Evolutionary conservation across 208 protist genomes (phyloP).

Genomic region (Trichomonas vaginalis): DNA sequence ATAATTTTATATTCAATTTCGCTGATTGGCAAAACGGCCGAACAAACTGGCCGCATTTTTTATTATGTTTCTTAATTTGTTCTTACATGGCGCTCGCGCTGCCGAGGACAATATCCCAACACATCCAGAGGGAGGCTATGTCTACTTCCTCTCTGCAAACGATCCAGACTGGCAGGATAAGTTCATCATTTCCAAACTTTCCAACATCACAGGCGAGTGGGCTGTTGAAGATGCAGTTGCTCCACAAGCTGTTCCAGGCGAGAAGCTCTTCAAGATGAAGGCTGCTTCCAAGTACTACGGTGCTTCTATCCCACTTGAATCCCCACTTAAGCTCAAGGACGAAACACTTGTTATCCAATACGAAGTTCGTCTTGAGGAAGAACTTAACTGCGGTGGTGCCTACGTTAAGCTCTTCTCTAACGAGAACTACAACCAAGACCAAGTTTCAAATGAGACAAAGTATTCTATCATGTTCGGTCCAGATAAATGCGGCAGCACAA

Average conservation of each 20-base stretch:
- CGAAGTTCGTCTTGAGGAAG: conserved; percentile 29
- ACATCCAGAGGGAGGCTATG: background rate
- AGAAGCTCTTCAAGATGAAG: background rate
- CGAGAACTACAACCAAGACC: background rate
- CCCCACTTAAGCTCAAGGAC: background rate
- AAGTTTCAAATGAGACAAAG: conserved; percentile 22
- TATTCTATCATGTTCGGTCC: conserved; percentile 45
- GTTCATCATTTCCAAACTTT: background rate
- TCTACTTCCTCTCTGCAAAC: background rate
- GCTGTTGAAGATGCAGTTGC: background rate
- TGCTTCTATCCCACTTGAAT: background rate
- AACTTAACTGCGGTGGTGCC: conserved; percentile 35
- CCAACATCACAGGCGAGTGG: conserved; percentile 10
- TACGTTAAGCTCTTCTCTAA: conserved; percentile 36
- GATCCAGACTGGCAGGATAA: background rate
- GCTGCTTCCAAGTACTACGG: background rate
- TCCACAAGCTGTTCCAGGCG: background rate
- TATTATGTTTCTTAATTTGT: background rate
- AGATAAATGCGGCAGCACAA: conserved; percentile 34
- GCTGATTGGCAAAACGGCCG: background rate
- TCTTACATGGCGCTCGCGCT: background rate
- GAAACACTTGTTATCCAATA: conserved; percentile 31
- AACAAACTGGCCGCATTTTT: background rate
- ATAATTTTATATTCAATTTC: background rate
- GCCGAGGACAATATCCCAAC: background rate